Evolutionary conservation across 2,329 filamentous ascomycete genomes (phyloP), one percentile per base, ranked within the genome.

Genomic region (Lasiodiplodia theobromae): DNA sequence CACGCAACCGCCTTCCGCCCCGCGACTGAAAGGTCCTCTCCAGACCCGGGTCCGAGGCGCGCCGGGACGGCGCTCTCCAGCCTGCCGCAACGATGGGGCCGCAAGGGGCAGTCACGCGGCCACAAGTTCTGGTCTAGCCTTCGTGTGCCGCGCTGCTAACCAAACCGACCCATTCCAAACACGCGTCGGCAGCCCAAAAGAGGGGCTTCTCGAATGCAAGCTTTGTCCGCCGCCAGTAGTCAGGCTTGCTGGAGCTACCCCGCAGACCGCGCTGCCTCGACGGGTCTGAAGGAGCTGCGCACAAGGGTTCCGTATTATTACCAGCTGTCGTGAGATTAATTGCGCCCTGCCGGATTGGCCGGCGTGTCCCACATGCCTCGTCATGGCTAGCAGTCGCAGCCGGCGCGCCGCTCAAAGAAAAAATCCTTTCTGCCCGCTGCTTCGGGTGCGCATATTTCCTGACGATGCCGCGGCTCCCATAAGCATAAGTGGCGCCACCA

Each of bases 61-160:
- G 37, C 53, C 64, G 64, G 58, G 12, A 63, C 58, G 58, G 58
- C 44, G 58, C 58, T 63, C 58, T 51, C 58, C 58, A 63, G 57
- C 25, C 64, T 28, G 64, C 64, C 54, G 64, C 65, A 56, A 52
- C 40, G 65, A 60, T 67, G 65, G 65, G 53, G 65, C 65, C 65
- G 65, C 56, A 51, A 67, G 65, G 65, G 56, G 53, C 65, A 67
- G 53, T 58, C 54, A 58, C 53, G 54, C 54, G 54, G 54, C 54
- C 54, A 28, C 52, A 38, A 52, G 25, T 64, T 67, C 65, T 58
- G 65, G 53, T 60, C 65, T 60, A 67, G 65, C 60, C 60, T 64
- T 64, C 51, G 47, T 64, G 60, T 64, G 60, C 60, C 60, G 60
- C 60, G 25, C 31, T 64, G 60, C 60, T 64, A 64, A 64, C 60